Evolutionary conservation across 2,329 filamentous ascomycete genomes (phyloP).

Genomic region (Fusarium beomiforme): DNA sequence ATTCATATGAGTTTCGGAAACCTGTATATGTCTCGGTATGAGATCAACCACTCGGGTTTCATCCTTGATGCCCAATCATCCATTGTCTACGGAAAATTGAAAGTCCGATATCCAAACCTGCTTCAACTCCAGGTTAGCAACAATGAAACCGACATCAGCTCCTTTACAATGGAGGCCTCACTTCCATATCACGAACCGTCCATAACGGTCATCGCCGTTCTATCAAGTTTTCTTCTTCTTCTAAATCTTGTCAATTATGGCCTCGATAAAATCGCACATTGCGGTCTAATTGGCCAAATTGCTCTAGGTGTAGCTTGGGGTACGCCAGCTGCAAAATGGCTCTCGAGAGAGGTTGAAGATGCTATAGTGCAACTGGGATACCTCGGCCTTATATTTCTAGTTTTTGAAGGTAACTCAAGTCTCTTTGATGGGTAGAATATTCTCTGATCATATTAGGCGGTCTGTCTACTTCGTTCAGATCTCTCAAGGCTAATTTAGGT

Average conservation of each 20-base stretch:
- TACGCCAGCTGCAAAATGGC: constrained; percentile 69
- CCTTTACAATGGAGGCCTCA: constrained; percentile 34
- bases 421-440: rapidly evolving
- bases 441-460: constrained; percentile 56
- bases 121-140: neutral
- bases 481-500: constrained; percentile 66
- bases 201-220: constrained; percentile 67
- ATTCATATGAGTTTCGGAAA: too few species aligned
- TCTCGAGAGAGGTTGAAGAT: constrained; percentile 62
- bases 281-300: constrained; percentile 77
- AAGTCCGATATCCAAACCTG: neutral
- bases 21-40: too few species aligned
- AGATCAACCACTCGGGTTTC: neutral
- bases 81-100: neutral
- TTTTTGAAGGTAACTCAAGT: constrained; percentile 68
- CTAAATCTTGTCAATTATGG: constrained; percentile 67
- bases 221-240: constrained; percentile 69
- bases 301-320: constrained; percentile 77
- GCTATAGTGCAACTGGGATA: constrained; percentile 75
- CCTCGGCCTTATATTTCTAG: constrained; percentile 75
- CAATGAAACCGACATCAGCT: neutral
- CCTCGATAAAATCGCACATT: constrained; percentile 71
- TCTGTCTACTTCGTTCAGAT: constrained; percentile 50
- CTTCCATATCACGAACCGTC: constrained; percentile 70
- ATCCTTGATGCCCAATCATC: neutral